These are phyloP conservation scores for Pneumocystis oryctolagi DNA, from an alignment of 1,139 yeast genomes.

Conservation along the genomic window DNA sequence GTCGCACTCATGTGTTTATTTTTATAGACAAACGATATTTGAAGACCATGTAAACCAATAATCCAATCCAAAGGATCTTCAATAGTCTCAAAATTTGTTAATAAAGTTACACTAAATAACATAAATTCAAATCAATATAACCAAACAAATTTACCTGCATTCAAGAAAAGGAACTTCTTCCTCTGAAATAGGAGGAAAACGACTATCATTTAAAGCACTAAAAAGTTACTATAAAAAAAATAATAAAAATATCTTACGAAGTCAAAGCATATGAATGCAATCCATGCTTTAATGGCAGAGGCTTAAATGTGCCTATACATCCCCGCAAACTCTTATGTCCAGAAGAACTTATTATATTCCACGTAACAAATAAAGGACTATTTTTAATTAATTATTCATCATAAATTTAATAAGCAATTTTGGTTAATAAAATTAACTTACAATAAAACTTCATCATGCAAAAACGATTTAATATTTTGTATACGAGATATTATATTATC, in stretches of 20 bases:
- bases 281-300: conserved; percentile 39
- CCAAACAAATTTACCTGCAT: conserved; percentile 23
- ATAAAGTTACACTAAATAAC: conserved; percentile 42
- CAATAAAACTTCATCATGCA: not conserved
- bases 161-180: conserved; percentile 40
- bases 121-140: conserved; percentile 17
- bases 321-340: conserved; percentile 47
- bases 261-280: conserved; percentile 46
- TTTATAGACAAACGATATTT: conserved; percentile 32
- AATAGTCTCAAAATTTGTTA: conserved; percentile 44
- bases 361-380: conserved; percentile 2
- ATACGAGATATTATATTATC: not conserved
- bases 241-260: conserved; percentile 28
- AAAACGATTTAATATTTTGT: not conserved
- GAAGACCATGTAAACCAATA: conserved; percentile 70
- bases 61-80: conserved; percentile 52
- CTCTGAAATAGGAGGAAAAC: conserved; percentile 53
- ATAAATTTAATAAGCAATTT: not conserved
- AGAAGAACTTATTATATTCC: not conserved
- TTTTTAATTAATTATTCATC: not conserved
- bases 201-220: conserved; percentile 53
- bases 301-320: conserved; percentile 76
- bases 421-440: not conserved
- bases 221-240: not conserved
- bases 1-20: conserved; percentile 20